Evolutionary conservation across 2,329 filamentous ascomycete species (phyloP).

Genomic region (Cladosporium phlei): DNA sequence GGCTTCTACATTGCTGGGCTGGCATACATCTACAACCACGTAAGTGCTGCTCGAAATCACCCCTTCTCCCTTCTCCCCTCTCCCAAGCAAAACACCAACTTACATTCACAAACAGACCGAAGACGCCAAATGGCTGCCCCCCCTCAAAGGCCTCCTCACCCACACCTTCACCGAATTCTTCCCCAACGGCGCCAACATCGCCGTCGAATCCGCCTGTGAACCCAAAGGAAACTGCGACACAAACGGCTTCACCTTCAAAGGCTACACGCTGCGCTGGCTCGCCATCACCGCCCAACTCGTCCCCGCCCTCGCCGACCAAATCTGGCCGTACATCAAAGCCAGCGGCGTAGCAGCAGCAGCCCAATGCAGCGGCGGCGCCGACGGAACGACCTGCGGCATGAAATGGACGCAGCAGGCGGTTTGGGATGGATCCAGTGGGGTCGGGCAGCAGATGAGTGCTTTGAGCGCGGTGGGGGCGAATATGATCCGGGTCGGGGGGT

Average conservation of each 20-base stretch:
- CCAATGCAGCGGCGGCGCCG: conserved; percentile 47
- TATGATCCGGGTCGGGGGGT: conserved; percentile 36
- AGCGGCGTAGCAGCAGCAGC: conserved; percentile 47
- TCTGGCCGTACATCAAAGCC: conserved; percentile 46
- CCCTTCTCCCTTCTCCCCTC: too few relatives aligned
- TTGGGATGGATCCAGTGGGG: conserved; percentile 38
- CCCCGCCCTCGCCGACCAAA: conserved; percentile 48
- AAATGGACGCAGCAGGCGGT: conserved; percentile 39
- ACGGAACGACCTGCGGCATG: conserved; percentile 43
- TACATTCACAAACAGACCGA: conserved; percentile 23
- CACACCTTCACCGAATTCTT: conserved; percentile 36
- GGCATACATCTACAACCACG: conserved; percentile 44
- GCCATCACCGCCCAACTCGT: conserved; percentile 55
- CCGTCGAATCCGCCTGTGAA: conserved; percentile 45
- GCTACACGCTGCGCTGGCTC: conserved; percentile 51
- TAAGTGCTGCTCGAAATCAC: conserved; percentile 17
- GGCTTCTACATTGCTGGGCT: conserved; percentile 46
- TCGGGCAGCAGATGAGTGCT: conserved; percentile 54
- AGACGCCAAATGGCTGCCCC: conserved; percentile 21
- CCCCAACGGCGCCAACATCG: conserved; percentile 29
- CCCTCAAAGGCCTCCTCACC: conserved; percentile 23
- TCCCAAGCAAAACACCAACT: conserved; percentile 16
- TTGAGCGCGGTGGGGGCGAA: conserved; percentile 43
- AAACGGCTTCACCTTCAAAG: conserved; percentile 42
- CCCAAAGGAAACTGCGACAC: conserved; percentile 37